A percentile compares a stretch with the other conserved stretches of the same genome.
phyloP scores from a whole-genome alignment of 1,284 basidiomycete genomes.

The Trichosporon asahii region DNA sequence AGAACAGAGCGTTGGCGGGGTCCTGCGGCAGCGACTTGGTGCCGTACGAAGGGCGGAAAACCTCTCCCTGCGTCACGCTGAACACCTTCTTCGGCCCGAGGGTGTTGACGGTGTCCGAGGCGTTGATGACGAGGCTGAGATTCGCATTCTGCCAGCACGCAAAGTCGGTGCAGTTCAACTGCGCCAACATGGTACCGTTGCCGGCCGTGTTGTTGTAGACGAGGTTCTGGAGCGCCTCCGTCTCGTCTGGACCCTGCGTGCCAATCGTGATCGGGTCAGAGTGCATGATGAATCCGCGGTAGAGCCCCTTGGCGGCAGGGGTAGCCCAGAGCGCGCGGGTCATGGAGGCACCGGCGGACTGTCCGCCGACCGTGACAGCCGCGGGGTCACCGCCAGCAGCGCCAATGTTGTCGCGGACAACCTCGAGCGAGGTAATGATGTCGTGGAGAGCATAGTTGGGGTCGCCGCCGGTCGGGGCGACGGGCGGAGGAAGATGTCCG shows the following conservation, averaged over 20 bases:
- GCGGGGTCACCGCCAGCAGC: slow-evolving; percentile 65
- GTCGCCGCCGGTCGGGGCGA: slow-evolving; percentile 51
- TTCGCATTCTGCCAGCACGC: slow-evolving; percentile 59
- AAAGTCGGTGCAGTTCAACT: slow-evolving; percentile 29
- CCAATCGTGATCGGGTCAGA: slow-evolving; percentile 68
- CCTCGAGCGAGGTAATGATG: slow-evolving; percentile 65
- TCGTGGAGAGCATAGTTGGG: slow-evolving; percentile 73
- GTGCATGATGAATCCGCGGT: slow-evolving; percentile 71
- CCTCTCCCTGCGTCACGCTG: slow-evolving; percentile 36
- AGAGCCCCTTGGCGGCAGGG: slow-evolving; percentile 64
- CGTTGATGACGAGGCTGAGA: slow-evolving; percentile 57
- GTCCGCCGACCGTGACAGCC: slow-evolving; percentile 79
- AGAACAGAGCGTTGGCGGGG: slow-evolving; percentile 64
- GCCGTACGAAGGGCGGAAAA: slow-evolving; percentile 36
- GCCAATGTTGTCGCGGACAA: slow-evolving; percentile 22
- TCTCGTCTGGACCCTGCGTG: slow-evolving; percentile 56
- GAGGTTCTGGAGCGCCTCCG: slow-evolving; percentile 58
- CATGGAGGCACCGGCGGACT: slow-evolving; percentile 78
- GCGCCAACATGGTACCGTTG: slow-evolving; percentile 37
- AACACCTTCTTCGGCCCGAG: slow-evolving; percentile 34
- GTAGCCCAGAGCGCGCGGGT: slow-evolving; percentile 68
- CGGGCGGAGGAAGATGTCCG: slow-evolving; percentile 64
- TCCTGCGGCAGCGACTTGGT: slow-evolving; percentile 35
- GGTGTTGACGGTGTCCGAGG: slow-evolving; percentile 55
- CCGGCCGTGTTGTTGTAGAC: slow-evolving; percentile 54